A percentile compares a stretch with the other conserved stretches of the same genome.
Evolutionary conservation across 495 filamentous ascomycete genomes (phyloP).

Genomic region (Paragyromitra xinjiangensis): DNA sequence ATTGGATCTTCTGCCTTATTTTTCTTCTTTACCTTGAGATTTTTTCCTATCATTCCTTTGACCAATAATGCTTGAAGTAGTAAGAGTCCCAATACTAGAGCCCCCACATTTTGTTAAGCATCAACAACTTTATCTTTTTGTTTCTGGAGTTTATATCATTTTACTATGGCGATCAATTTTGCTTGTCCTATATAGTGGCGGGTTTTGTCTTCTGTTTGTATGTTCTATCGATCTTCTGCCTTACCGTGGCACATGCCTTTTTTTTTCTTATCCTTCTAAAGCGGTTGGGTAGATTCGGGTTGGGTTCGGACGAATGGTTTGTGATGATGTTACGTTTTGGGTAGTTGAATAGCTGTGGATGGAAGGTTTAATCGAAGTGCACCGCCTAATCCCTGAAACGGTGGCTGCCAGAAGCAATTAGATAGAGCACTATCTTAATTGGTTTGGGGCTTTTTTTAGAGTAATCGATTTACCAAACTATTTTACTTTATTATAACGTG

Average conservation of each 20-base stretch:
- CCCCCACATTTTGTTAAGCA: constrained; percentile 13
- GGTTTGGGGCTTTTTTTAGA: neutral
- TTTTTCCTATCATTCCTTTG: constrained; percentile 28
- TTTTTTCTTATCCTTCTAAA: constrained; percentile 22
- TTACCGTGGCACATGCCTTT: neutral
- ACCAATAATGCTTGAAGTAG: constrained; percentile 15
- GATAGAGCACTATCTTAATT: neutral
- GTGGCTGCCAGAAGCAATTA: neutral
- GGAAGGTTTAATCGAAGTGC: constrained; percentile 2
- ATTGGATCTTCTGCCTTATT: constrained; percentile 20
- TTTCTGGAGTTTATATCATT: constrained; percentile 12
- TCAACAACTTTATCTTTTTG: constrained; percentile 1
- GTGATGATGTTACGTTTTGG: constrained; percentile 39
- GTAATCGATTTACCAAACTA: too few relatives aligned
- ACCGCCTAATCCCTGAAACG: constrained; percentile 23
- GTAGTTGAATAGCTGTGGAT: constrained; percentile 17
- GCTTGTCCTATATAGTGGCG: constrained; percentile 28
- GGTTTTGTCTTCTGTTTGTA: constrained; percentile 10
- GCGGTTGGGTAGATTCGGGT: constrained; percentile 20
- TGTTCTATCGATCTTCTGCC: constrained; percentile 2
- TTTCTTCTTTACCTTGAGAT: constrained; percentile 1
- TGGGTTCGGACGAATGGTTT: constrained; percentile 21
- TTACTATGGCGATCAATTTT: constrained; percentile 25
- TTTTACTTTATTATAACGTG: too few relatives aligned
- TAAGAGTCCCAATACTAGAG: neutral